phyloP scores from a whole-genome alignment of 2,329 filamentous ascomycete species.

The Colletotrichum paranaense region DNA sequence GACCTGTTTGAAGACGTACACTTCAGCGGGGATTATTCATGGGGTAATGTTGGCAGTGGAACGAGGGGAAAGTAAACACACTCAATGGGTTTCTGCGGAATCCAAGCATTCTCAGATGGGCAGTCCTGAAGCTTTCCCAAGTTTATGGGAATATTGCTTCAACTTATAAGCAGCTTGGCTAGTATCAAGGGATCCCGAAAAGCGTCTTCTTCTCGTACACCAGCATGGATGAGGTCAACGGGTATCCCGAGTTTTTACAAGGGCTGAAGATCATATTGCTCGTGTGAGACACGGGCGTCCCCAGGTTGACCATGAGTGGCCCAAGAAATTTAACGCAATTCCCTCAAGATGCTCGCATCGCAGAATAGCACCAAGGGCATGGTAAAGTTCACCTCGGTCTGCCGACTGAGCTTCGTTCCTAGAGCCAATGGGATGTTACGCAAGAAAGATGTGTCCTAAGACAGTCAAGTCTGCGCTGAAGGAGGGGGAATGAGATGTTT shows the following conservation, averaged over 20 bases:
- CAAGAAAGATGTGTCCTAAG: not conserved
- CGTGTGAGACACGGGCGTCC: slow-evolving; percentile 11
- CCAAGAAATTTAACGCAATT: not conserved
- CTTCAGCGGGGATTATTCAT: not conserved
- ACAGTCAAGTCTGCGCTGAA: not conserved
- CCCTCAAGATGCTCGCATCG: slow-evolving; percentile 3
- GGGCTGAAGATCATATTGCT: not conserved
- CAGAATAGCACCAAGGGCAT: slow-evolving; percentile 7
- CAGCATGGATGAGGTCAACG: not conserved
- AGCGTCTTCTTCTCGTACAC: not conserved
- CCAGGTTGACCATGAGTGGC: not conserved
- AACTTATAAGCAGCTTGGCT: slow-evolving; percentile 1
- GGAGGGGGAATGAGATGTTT: not conserved
- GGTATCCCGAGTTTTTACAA: not conserved
- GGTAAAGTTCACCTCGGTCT: not conserved
- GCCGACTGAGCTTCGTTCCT: not conserved
- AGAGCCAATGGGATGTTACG: not conserved
- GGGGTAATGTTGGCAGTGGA: not conserved
- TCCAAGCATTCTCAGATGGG: slow-evolving; percentile 28
- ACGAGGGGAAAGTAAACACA: slow-evolving; percentile 1
- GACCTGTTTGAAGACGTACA: not conserved
- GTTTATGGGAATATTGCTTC: not conserved
- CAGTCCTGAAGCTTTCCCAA: not conserved
- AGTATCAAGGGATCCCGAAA: not conserved
- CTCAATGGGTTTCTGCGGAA: slow-evolving; percentile 32